Conservation (phyloP, 176 grass and related monocot genomes). For the Oryza glaberrima region DNA sequence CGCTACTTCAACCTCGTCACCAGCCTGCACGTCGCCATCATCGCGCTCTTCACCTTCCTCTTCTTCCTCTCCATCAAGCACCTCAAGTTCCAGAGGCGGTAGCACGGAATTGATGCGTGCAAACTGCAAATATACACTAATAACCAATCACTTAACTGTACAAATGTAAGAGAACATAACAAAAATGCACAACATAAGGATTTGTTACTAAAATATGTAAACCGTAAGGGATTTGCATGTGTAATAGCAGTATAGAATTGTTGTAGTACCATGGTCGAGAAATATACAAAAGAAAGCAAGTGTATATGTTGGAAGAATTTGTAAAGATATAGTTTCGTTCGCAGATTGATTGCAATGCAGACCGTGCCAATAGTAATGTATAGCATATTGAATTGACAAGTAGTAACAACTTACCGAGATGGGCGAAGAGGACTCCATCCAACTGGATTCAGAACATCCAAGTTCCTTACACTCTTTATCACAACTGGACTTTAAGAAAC, state of each 20-base stretch:
- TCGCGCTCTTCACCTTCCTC: conserved; percentile 57
- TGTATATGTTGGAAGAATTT: conserved; percentile 17
- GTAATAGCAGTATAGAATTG: conserved; percentile 12
- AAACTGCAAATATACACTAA: conserved; percentile 31
- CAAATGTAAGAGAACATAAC: background rate
- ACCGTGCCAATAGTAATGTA: background rate
- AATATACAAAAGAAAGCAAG: conserved; percentile 24
- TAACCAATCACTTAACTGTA: conserved; percentile 16
- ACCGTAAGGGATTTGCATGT: conserved; percentile 4
- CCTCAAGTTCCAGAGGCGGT: conserved; percentile 67
- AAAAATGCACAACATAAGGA: conserved; percentile 4
- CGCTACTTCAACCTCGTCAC: conserved; percentile 51
- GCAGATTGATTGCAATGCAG: conserved; percentile 6
- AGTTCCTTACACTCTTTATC: background rate
- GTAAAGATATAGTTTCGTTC: background rate
- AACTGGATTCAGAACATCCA: background rate
- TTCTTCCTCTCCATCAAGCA: conserved; percentile 64
- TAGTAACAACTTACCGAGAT: background rate
- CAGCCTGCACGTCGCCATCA: conserved; percentile 50
- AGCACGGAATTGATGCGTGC: conserved; percentile 8
- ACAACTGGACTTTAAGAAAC: background rate
- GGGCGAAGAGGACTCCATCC: background rate
- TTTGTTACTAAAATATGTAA: background rate
- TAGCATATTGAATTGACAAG: background rate
- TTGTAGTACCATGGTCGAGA: background rate